Evolutionary conservation across 2,329 filamentous ascomycete species (phyloP).

Genomic region (Orbilia quercus): DNA sequence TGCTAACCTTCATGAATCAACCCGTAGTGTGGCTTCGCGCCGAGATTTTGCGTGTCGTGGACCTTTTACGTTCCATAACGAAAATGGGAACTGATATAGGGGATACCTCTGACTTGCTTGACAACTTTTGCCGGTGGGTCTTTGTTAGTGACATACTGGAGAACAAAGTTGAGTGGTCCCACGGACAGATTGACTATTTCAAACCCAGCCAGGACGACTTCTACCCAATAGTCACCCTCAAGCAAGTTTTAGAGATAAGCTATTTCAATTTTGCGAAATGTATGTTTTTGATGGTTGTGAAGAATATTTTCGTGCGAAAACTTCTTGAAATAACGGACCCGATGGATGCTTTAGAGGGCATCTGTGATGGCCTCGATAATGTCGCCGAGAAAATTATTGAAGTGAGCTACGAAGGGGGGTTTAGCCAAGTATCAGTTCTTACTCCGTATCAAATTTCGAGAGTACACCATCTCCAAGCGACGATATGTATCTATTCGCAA

Average conservation of each 20-base stretch:
- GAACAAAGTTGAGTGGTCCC: conserved; percentile 27
- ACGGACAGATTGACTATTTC: conserved; percentile 22
- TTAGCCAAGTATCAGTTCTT: conserved; percentile 12
- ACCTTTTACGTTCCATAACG: conserved; percentile 15
- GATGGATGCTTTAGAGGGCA: conserved; percentile 13
- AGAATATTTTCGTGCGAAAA: conserved; percentile 18
- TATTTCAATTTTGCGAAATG: conserved; percentile 37
- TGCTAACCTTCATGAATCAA: conserved; percentile 25
- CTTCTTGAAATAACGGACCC: conserved; percentile 28
- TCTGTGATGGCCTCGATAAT: conserved; percentile 31
- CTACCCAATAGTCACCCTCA: conserved; percentile 16
- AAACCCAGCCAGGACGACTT: conserved; percentile 29
- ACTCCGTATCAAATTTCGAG: conserved; percentile 31
- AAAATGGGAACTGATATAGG: conserved; percentile 14
- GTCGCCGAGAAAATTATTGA: conserved; percentile 24
- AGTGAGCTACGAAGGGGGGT: conserved; percentile 18
- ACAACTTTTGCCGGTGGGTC: conserved; percentile 39
- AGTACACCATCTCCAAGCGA: conserved; percentile 37
- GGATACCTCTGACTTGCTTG: conserved; percentile 20
- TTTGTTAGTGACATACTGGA: conserved; percentile 26
- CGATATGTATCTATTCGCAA: conserved; percentile 37
- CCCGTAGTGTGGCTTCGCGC: conserved; percentile 44
- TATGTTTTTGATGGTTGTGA: conserved; percentile 29
- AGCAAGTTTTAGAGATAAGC: conserved; percentile 31
- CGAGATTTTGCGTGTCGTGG: conserved; percentile 28